Conservation (phyloP, 2,329 filamentous ascomycete species). For the Penicillium griseofulvum region DNA sequence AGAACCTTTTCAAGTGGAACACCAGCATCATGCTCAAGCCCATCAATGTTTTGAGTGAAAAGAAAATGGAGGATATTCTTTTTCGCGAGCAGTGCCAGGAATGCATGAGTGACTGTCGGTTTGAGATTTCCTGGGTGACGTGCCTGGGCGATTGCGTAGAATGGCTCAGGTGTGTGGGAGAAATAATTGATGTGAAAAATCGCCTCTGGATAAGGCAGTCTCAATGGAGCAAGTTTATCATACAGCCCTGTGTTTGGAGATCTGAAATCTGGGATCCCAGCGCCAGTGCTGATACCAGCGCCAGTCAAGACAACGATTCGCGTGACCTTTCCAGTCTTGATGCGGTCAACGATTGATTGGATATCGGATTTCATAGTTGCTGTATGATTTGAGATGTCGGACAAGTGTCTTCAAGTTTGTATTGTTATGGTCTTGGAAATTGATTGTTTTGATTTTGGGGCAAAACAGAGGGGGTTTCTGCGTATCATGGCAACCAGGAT, state of each 20-base stretch:
- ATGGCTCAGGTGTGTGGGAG: slow-evolving; percentile 70
- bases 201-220: slow-evolving; percentile 78
- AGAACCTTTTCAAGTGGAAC: slow-evolving; percentile 71
- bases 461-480: background rate
- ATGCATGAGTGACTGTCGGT: slow-evolving; percentile 79
- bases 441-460: background rate
- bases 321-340: slow-evolving; percentile 15
- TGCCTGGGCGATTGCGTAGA: slow-evolving; percentile 81
- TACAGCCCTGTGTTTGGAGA: slow-evolving; percentile 84
- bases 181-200: slow-evolving; percentile 88
- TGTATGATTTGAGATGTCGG: background rate
- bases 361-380: background rate
- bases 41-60: slow-evolving; percentile 93
- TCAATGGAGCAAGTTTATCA: slow-evolving; percentile 73
- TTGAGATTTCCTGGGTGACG: slow-evolving; percentile 80
- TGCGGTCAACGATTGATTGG: slow-evolving; percentile 11
- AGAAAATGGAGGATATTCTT: slow-evolving; percentile 74
- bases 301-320: slow-evolving; percentile 50
- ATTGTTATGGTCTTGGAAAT: background rate
- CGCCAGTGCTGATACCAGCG: slow-evolving; percentile 64
- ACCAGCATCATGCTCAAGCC: slow-evolving; percentile 76
- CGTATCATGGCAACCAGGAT: too few relatives aligned
- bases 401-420: background rate
- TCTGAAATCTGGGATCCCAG: slow-evolving; percentile 77
- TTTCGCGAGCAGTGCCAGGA: slow-evolving; percentile 70